phyloP scores from a whole-genome alignment of 2,329 filamentous ascomycete genomes.

The Coniochaeta sp. region DNA sequence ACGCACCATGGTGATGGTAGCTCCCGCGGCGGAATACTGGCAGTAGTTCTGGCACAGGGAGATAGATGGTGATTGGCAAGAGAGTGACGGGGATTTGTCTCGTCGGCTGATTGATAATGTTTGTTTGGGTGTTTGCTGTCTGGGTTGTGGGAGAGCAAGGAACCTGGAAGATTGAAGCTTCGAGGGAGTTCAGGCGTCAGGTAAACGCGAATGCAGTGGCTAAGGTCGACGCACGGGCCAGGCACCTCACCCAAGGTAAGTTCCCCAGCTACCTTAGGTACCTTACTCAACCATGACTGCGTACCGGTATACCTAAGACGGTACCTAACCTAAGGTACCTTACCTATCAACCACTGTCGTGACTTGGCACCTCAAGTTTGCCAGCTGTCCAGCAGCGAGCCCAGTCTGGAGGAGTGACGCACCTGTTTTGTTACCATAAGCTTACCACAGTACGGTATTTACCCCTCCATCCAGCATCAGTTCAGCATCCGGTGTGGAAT shows the following conservation, averaged over 20 bases:
- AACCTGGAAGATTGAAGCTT: not conserved
- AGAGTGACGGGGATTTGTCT: too few species aligned
- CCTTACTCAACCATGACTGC: too few species aligned
- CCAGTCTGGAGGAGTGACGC: too few species aligned
- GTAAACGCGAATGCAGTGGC: not conserved
- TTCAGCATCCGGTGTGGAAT: too few species aligned
- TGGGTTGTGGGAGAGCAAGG: not conserved
- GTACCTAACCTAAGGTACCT: too few species aligned
- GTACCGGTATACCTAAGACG: not conserved
- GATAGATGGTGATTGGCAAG: too few species aligned
- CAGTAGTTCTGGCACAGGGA: not conserved
- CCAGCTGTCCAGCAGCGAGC: not conserved
- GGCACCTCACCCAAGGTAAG: not conserved
- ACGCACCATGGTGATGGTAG: constrained; percentile 18
- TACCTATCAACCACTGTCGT: too few species aligned
- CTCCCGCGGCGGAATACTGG: not conserved
- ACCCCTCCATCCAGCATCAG: too few species aligned
- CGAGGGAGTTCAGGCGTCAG: not conserved
- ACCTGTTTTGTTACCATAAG: not conserved
- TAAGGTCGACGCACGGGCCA: not conserved
- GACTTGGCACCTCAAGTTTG: too few species aligned
- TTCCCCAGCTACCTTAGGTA: not conserved
- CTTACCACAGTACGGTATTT: too few species aligned
- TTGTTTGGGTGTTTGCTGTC: not conserved
- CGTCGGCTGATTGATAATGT: not conserved